Evolutionary conservation across 139 green algal species (phyloP).

Genomic region (Zygnema cylindricum): DNA sequence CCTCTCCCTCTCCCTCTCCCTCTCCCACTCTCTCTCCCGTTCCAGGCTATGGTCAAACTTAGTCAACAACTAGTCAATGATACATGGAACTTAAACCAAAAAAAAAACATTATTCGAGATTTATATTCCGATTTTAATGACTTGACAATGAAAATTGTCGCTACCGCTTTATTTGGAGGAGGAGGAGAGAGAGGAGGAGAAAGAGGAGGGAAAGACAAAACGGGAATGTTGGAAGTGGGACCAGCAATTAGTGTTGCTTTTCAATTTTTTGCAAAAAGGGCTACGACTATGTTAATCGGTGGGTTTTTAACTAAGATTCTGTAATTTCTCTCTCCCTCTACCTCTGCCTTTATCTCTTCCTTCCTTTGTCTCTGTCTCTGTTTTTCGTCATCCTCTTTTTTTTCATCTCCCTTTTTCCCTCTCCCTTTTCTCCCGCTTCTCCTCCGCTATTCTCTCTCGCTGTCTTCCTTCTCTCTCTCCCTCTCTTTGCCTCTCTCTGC

Average conservation of each 20-base stretch:
- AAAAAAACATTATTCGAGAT: constrained; percentile 53
- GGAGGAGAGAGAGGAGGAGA: neutral
- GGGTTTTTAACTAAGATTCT: neutral
- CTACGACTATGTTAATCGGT: constrained; percentile 49
- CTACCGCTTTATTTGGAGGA: constrained; percentile 82
- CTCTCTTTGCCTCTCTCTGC: neutral
- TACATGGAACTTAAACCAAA: constrained; percentile 54
- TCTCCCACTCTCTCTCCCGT: neutral
- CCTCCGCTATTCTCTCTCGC: constrained; percentile 45
- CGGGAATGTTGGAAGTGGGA: constrained; percentile 27
- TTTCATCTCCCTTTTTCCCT: neutral
- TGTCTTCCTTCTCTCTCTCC: neutral
- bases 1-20: neutral
- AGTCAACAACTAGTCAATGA: constrained; percentile 56
- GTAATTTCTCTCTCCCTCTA: neutral
- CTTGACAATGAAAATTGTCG: constrained; percentile 81
- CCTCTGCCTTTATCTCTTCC: neutral
- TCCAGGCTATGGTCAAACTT: constrained; percentile 69
- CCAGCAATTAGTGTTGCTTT: constrained; percentile 74
- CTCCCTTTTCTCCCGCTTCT: constrained; percentile 48
- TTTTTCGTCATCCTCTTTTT: neutral
- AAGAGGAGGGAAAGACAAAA: neutral
- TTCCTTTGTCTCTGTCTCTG: neutral
- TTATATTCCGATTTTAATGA: constrained; percentile 85
- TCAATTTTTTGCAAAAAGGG: constrained; percentile 72